These are phyloP conservation scores for Penicillium digitatum DNA, from an alignment of 2,329 filamentous ascomycete species.

Conservation along the genomic window DNA sequence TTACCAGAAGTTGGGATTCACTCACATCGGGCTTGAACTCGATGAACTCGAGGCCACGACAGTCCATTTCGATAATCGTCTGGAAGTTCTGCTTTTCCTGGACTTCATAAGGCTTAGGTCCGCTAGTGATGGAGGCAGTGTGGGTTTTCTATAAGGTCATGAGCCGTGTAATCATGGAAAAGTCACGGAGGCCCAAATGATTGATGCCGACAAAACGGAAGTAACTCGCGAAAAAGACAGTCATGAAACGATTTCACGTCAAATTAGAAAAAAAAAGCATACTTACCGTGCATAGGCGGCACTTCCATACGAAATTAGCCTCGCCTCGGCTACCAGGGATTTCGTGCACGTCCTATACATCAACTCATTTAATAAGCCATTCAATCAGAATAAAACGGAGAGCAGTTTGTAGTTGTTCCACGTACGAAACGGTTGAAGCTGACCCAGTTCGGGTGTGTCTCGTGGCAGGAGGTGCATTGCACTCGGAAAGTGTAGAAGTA, in stretches of 20 bases:
- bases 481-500: slow-evolving; percentile 99
- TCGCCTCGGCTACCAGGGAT: slow-evolving; percentile 90
- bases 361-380: background rate
- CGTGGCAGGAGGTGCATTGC: slow-evolving; percentile 95
- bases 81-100: slow-evolving; percentile 59
- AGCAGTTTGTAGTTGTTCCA: slow-evolving; percentile 7
- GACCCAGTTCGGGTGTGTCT: slow-evolving; percentile 81
- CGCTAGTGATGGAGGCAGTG: slow-evolving; percentile 75
- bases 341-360: slow-evolving; percentile 72
- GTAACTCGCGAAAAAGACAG: background rate
- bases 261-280: background rate
- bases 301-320: slow-evolving; percentile 99
- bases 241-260: background rate
- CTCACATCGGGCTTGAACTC: slow-evolving; percentile 85
- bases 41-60: slow-evolving; percentile 84
- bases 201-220: background rate
- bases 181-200: background rate
- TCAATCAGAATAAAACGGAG: background rate
- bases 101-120: slow-evolving; percentile 63
- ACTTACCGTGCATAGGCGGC: slow-evolving; percentile 90
- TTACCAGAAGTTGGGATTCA: background rate
- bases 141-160: slow-evolving; percentile 36
- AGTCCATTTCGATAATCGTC: slow-evolving; percentile 87
- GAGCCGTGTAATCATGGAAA: background rate
- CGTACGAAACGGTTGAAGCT: slow-evolving; percentile 83